Evolutionary conservation across 805 yeast genomes (phyloP).

Genomic region (Spathaspora girioi): DNA sequence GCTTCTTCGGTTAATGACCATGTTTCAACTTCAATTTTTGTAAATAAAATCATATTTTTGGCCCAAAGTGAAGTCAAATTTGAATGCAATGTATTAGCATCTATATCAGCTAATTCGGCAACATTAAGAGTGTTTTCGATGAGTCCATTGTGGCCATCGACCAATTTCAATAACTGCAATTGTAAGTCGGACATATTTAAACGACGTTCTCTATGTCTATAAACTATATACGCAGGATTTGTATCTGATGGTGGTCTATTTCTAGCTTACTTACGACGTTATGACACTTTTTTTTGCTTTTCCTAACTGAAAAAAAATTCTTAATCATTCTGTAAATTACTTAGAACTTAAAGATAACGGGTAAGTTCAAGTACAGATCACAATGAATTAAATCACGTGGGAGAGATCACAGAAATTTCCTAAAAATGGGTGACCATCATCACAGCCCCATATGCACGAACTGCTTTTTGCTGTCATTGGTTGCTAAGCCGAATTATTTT

Average conservation of each 20-base stretch:
- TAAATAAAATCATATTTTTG: conserved; percentile 72
- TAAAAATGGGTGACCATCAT: no score
- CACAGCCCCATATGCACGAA: no score
- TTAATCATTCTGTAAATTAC: not conserved
- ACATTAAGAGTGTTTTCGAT: conserved; percentile 66
- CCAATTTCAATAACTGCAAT: conserved; percentile 56
- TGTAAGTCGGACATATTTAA: conserved; percentile 64
- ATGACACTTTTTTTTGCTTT: not conserved
- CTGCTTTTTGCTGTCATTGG: no score
- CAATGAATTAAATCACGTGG: not conserved
- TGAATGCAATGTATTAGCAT: conserved; percentile 67
- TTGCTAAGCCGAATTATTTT: no score
- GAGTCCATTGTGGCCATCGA: conserved; percentile 45
- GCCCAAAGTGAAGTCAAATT: conserved; percentile 85
- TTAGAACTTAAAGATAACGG: not conserved
- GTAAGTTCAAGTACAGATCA: not conserved
- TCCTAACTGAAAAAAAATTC: not conserved
- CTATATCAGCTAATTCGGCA: conserved; percentile 56
- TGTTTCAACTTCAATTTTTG: conserved; percentile 67
- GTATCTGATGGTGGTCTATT: not conserved
- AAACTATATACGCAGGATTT: not conserved
- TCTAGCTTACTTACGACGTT: not conserved
- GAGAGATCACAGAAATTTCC: not conserved
- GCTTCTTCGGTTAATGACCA: conserved; percentile 84
- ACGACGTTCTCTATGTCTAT: not conserved